These are phyloP conservation scores for Phoenix dactylifera DNA, from an alignment of 176 grass and related monocot genomes.

Conservation along the genomic window DNA sequence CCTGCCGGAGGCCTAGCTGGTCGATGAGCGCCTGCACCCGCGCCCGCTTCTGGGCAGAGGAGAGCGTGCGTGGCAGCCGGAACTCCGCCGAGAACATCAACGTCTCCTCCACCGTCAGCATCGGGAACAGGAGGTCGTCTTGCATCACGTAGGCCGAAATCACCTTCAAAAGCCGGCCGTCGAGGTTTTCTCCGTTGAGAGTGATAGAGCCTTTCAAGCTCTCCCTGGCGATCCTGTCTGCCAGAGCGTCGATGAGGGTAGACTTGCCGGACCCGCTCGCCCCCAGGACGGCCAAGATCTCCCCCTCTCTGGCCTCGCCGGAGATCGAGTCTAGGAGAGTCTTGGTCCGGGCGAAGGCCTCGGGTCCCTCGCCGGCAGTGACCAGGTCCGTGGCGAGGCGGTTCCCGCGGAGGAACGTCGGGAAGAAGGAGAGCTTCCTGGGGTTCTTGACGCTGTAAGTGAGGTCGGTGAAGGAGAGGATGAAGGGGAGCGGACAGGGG, in stretches of 20 bases:
- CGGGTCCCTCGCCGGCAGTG: slow-evolving; percentile 14
- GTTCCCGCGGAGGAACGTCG: background rate
- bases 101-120: slow-evolving; percentile 90
- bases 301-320: slow-evolving; percentile 63
- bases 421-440: background rate
- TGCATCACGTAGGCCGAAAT: slow-evolving; percentile 98
- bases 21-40: slow-evolving; percentile 80
- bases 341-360: slow-evolving; percentile 15
- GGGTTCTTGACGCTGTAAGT: slow-evolving; percentile 51
- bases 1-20: slow-evolving; percentile 61
- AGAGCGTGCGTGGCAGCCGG: slow-evolving; percentile 64
- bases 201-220: slow-evolving; percentile 63
- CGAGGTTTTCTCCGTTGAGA: slow-evolving; percentile 70
- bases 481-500: slow-evolving; percentile 40
- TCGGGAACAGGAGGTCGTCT: slow-evolving; percentile 87
- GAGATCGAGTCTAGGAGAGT: slow-evolving; percentile 55
- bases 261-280: slow-evolving; percentile 93
- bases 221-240: slow-evolving; percentile 62
- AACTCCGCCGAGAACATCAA: slow-evolving; percentile 93
- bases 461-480: slow-evolving; percentile 50
- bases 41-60: slow-evolving; percentile 56
- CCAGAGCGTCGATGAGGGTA: slow-evolving; percentile 87
- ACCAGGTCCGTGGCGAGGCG: background rate
- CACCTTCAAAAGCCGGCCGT: slow-evolving; percentile 40
- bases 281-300: slow-evolving; percentile 82